These are phyloP conservation scores for Magnaporthiopsis rhizophila DNA, from an alignment of 2,329 filamentous ascomycete genomes.

Conservation along the genomic window DNA sequence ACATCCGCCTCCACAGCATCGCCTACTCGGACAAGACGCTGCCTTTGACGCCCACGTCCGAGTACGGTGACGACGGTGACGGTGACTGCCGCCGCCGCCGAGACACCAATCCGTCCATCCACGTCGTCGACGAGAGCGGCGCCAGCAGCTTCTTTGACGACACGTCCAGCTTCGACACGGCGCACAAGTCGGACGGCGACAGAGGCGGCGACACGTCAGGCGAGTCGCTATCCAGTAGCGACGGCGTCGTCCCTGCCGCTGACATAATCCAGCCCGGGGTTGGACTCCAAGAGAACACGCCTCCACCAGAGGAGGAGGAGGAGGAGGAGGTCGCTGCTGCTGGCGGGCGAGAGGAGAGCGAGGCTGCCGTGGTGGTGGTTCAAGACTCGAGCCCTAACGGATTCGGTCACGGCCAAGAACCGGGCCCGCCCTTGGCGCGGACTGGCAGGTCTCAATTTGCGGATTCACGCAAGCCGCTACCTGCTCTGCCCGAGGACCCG, in stretches of 20 bases:
- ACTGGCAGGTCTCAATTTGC: conserved; percentile 14
- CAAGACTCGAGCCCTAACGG: not conserved
- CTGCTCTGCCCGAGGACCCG: conserved; percentile 24
- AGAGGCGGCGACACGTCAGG: not conserved
- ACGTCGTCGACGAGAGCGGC: conserved; percentile 11
- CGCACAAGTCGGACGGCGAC: not conserved
- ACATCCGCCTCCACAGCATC: conserved; percentile 7
- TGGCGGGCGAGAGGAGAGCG: not conserved
- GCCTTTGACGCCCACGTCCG: conserved; percentile 23
- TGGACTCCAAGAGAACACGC: not conserved
- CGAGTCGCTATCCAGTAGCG: not conserved
- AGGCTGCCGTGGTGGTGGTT: not conserved
- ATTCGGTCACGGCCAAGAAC: conserved; percentile 1
- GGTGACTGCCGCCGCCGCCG: conserved; percentile 11
- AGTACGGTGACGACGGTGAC: conserved; percentile 15
- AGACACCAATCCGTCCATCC: conserved; percentile 14
- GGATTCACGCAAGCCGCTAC: conserved; percentile 22
- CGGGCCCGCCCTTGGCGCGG: conserved; percentile 11
- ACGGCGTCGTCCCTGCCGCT: not conserved
- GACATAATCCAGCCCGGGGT: not conserved
- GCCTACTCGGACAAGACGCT: conserved; percentile 23
- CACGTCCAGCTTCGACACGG: conserved; percentile 1
- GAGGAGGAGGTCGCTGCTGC: not conserved
- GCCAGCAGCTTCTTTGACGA: conserved; percentile 9
- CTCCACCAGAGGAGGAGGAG: not conserved